These are phyloP conservation scores for Udeniomyces megalosporus DNA, from an alignment of 768 basidiomycete genomes.

Conservation along the genomic window DNA sequence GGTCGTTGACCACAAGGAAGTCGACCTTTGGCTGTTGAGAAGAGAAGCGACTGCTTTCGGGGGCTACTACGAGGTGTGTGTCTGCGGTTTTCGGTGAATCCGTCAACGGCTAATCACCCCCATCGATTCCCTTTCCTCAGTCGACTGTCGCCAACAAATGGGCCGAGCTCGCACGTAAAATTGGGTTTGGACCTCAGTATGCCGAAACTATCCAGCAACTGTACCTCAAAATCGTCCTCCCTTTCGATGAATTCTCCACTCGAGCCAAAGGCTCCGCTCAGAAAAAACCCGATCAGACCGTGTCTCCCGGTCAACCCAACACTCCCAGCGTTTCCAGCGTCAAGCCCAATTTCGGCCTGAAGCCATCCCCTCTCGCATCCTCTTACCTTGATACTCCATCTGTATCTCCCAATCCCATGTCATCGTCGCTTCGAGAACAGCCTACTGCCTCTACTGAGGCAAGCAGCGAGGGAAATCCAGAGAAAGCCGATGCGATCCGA, in stretches of 20 bases:
- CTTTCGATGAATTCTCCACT: slow-evolving; percentile 83
- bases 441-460: no score
- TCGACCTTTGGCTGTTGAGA: slow-evolving; percentile 84
- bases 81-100: background rate
- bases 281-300: background rate
- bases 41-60: slow-evolving; percentile 82
- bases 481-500: background rate
- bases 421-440: background rate
- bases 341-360: no score
- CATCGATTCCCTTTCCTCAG: background rate
- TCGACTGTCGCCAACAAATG: slow-evolving; percentile 80
- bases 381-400: no score
- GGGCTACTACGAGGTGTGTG: slow-evolving; percentile 60
- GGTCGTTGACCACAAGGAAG: slow-evolving; percentile 74
- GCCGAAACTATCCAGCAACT: slow-evolving; percentile 78
- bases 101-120: slow-evolving; percentile 2
- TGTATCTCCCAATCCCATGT: no score
- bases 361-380: no score
- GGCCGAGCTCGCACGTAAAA: slow-evolving; percentile 65
- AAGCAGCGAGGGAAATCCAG: no score
- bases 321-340: no score
- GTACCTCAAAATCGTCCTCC: slow-evolving; percentile 77
- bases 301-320: slow-evolving; percentile 8
- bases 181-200: slow-evolving; percentile 66
- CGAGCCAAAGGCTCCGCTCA: slow-evolving; percentile 34